Percentiles rank a stretch among this genome's conserved stretches.
Conservation (phyloP, 257 asterid genomes). For the Scutellaria baicalensis region DNA sequence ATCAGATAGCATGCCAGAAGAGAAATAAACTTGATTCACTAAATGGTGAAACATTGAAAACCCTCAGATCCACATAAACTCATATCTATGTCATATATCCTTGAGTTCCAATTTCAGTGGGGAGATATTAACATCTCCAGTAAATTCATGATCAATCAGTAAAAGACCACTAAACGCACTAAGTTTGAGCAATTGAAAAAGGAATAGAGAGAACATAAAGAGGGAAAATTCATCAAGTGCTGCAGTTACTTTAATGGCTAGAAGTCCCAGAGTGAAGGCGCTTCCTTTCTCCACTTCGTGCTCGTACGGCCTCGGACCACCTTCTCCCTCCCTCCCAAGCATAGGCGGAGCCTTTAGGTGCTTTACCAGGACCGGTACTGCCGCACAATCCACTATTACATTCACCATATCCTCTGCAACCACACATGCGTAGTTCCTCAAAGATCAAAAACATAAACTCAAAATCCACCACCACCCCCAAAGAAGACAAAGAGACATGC, state of each 20-base stretch:
- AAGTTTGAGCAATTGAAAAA: neutral
- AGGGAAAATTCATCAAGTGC: neutral
- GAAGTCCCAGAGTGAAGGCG: constrained; percentile 96
- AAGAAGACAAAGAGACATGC: neutral
- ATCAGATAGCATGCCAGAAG: neutral
- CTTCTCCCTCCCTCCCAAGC: constrained; percentile 39
- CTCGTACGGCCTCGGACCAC: constrained; percentile 40
- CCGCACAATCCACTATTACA: constrained; percentile 82
- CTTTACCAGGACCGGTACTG: constrained; percentile 78
- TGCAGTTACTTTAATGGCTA: constrained; percentile 74
- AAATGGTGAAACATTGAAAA: neutral
- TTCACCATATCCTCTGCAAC: constrained; percentile 87
- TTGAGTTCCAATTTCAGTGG: neutral
- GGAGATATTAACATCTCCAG: neutral
- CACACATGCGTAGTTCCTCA: constrained; percentile 22
- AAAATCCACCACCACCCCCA: constrained; percentile 4
- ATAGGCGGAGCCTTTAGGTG: constrained; percentile 60
- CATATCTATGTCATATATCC: neutral
- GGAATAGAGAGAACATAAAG: neutral
- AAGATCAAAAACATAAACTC: constrained; percentile 19
- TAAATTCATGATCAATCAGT: neutral
- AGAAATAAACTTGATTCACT: neutral
- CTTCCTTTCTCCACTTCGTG: constrained; percentile 99
- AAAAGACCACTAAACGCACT: neutral
- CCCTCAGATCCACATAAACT: neutral